Evolutionary conservation across 768 basidiomycete genomes (phyloP).

Genomic region (Boletus reticulatus): DNA sequence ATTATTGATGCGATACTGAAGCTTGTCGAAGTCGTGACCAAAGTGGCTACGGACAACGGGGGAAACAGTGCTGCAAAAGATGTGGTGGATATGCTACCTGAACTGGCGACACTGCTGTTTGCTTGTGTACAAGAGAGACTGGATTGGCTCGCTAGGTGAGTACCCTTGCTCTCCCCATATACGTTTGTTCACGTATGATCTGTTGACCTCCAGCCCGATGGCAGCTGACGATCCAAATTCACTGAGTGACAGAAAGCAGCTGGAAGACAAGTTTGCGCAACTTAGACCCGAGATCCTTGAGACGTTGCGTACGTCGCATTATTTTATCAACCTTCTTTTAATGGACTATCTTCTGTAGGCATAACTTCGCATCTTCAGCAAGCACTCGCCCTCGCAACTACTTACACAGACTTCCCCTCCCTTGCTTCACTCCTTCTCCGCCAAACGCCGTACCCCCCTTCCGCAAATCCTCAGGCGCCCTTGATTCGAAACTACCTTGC

Average conservation of each 20-base stretch:
- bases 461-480: slow-evolving; percentile 59
- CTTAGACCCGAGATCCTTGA: slow-evolving; percentile 77
- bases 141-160: slow-evolving; percentile 63
- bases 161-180: background rate
- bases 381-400: slow-evolving; percentile 83
- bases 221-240: slow-evolving; percentile 47
- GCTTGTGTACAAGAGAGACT: slow-evolving; percentile 66
- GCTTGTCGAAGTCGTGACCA: slow-evolving; percentile 67
- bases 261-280: slow-evolving; percentile 65
- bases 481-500: slow-evolving; percentile 73
- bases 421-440: slow-evolving; percentile 84
- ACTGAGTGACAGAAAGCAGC: slow-evolving; percentile 54
- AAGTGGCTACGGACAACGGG: slow-evolving; percentile 18
- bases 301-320: slow-evolving; percentile 64
- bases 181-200: background rate
- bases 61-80: slow-evolving; percentile 28
- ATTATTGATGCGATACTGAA: slow-evolving; percentile 67
- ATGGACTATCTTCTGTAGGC: slow-evolving; percentile 40
- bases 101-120: slow-evolving; percentile 62
- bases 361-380: slow-evolving; percentile 59
- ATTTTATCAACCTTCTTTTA: background rate
- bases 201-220: slow-evolving; percentile 36
- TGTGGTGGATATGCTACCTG: slow-evolving; percentile 55
- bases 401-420: slow-evolving; percentile 81
- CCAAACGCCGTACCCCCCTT: slow-evolving; percentile 57